Conservation (phyloP, 345 rosid genomes). For the Salix exigua region DNA sequence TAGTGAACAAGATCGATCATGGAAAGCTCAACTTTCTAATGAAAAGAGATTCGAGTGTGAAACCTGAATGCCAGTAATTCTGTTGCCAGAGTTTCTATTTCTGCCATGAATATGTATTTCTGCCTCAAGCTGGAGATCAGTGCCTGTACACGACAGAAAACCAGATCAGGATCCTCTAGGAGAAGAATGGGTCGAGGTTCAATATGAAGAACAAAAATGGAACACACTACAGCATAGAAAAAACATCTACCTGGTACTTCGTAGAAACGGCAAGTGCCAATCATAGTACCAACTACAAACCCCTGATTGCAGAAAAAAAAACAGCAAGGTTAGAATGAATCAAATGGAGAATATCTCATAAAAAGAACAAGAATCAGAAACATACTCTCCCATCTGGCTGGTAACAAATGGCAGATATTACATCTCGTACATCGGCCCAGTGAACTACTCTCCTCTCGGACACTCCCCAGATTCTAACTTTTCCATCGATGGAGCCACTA, state of each 20-base stretch:
- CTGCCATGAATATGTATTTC: slow-evolving; percentile 44
- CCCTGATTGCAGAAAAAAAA: slow-evolving; percentile 47
- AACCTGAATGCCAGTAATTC: slow-evolving; percentile 75
- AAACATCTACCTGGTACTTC: slow-evolving; percentile 42
- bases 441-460: slow-evolving; percentile 60
- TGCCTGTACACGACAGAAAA: slow-evolving; percentile 27
- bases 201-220: not conserved
- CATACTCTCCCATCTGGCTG: slow-evolving; percentile 70
- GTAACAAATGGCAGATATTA: slow-evolving; percentile 71
- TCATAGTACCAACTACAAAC: slow-evolving; percentile 59
- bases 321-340: slow-evolving; percentile 10
- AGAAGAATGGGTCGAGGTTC: not conserved
- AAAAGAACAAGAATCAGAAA: slow-evolving; percentile 4
- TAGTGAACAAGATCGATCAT: not conserved
- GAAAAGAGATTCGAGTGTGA: slow-evolving; percentile 6
- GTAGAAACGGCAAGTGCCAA: slow-evolving; percentile 72
- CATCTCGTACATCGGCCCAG: slow-evolving; percentile 71
- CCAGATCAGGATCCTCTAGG: not conserved
- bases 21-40: not conserved
- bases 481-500: slow-evolving; percentile 92
- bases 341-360: not conserved
- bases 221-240: not conserved
- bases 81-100: slow-evolving; percentile 44
- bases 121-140: slow-evolving; percentile 46
- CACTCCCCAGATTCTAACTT: slow-evolving; percentile 87